A percentile compares a stretch with the other conserved stretches of the same genome.
Conservation (phyloP, 495 filamentous ascomycete species). For the Tuber brumale region DNA sequence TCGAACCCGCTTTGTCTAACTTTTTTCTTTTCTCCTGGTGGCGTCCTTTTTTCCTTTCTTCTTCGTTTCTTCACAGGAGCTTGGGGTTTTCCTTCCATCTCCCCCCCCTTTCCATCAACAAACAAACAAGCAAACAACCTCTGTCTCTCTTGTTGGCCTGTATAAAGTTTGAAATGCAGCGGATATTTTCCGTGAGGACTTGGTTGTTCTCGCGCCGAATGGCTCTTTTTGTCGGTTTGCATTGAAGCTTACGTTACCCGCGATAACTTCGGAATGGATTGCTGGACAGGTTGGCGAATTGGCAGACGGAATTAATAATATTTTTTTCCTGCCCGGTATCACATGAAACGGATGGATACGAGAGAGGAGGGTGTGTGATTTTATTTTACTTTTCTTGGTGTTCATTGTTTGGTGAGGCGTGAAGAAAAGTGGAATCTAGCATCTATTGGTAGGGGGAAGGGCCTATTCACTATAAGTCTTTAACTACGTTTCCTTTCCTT, state of each 20-base stretch:
- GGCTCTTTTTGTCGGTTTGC: neutral
- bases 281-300: neutral
- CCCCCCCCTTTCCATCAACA: conserved; percentile 1
- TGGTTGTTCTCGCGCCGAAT: neutral
- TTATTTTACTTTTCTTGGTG: neutral
- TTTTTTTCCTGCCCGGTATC: neutral
- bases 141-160: conserved; percentile 15
- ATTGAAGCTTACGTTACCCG: neutral
- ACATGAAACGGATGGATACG: neutral
- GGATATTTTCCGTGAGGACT: neutral
- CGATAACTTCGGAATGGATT: neutral
- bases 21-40: neutral
- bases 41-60: conserved; percentile 8
- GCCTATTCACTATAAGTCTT: neutral
- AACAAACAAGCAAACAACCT: neutral
- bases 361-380: neutral
- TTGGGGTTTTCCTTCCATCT: neutral
- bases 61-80: conserved; percentile 1
- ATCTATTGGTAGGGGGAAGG: neutral
- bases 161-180: conserved; percentile 16
- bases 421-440: neutral
- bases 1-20: neutral
- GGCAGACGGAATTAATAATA: neutral
- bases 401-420: neutral
- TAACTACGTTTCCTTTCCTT: neutral